These are phyloP conservation scores for Cutaneotrichosporon dermatis DNA, from an alignment of 1,284 basidiomycete species.

Conservation along the genomic window DNA sequence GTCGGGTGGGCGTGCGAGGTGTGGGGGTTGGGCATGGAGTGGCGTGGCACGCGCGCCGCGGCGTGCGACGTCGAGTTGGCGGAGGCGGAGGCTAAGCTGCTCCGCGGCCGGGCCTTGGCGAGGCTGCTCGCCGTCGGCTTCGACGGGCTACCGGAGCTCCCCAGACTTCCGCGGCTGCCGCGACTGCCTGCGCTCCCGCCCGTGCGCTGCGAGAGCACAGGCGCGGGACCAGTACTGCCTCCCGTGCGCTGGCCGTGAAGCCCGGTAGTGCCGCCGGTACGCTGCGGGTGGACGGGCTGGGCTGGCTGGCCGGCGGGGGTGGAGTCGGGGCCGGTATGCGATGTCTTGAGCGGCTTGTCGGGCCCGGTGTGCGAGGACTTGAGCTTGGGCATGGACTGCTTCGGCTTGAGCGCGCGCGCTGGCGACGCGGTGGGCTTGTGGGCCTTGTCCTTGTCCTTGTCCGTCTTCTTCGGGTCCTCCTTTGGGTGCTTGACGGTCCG, in stretches of 20 bases:
- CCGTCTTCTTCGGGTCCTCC: neutral
- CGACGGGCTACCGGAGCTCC: neutral
- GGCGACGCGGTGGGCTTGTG: neutral
- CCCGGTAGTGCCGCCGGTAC: neutral
- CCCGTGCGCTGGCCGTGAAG: too few relatives aligned
- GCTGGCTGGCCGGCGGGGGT: neutral
- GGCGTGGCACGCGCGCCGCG: neutral
- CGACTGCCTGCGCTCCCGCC: neutral
- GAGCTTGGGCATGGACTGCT: constrained; percentile 5
- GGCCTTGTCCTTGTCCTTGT: neutral
- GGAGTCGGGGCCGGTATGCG: neutral
- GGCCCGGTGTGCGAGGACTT: neutral
- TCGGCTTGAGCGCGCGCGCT: constrained; percentile 4
- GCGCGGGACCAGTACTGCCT: too few relatives aligned
- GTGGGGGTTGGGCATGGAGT: neutral
- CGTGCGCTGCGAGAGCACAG: neutral
- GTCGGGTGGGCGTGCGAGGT: neutral
- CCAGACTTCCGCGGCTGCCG: neutral
- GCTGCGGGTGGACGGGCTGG: neutral
- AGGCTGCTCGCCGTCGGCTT: constrained; percentile 13
- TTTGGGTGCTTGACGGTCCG: neutral
- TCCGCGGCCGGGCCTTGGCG: constrained; percentile 10
- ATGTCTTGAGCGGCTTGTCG: neutral
- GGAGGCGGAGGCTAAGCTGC: neutral
- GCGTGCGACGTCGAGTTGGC: neutral